Evolutionary conservation across 805 yeast genomes (phyloP).

Genomic region (Pichia californica): DNA sequence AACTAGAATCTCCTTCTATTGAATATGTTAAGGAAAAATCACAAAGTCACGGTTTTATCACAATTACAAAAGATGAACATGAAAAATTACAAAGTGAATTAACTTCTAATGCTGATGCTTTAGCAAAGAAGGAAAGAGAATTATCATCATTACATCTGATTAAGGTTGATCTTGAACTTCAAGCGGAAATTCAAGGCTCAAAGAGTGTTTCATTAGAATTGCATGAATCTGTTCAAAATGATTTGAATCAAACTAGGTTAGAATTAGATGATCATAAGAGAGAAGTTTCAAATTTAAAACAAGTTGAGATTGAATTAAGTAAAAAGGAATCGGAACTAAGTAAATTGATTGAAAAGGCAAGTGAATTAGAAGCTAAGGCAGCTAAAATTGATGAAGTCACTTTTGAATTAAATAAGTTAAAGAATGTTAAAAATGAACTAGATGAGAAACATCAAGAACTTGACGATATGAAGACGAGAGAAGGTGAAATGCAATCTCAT

Average conservation of each 20-base stretch:
- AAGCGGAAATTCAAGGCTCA: slow-evolving; percentile 11
- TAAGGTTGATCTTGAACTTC: slow-evolving; percentile 12
- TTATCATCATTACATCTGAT: slow-evolving; percentile 5
- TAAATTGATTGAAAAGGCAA: background rate
- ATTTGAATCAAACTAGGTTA: slow-evolving; percentile 4
- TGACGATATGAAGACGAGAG: background rate
- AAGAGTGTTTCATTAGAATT: slow-evolving; percentile 13
- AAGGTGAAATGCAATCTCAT: slow-evolving; percentile 2
- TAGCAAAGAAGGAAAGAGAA: slow-evolving; percentile 10
- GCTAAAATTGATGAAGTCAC: slow-evolving; percentile 6
- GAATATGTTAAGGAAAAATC: background rate
- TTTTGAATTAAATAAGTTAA: slow-evolving; percentile 1
- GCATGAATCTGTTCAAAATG: slow-evolving; percentile 13
- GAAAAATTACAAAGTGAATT: slow-evolving; percentile 8
- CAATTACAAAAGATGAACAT: slow-evolving; percentile 16
- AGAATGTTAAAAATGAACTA: slow-evolving; percentile 7
- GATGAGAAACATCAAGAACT: slow-evolving; percentile 6
- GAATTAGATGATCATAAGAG: slow-evolving; percentile 4
- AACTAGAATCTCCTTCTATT: slow-evolving; percentile 7
- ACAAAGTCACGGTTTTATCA: slow-evolving; percentile 19
- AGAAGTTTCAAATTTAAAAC: slow-evolving; percentile 6
- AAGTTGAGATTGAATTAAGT: slow-evolving; percentile 1
- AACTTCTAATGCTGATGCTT: background rate
- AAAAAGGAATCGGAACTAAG: slow-evolving; percentile 4
- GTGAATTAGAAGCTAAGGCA: slow-evolving; percentile 1